Conservation (phyloP, 2,329 filamentous ascomycete species). For the Fusarium foetens region DNA sequence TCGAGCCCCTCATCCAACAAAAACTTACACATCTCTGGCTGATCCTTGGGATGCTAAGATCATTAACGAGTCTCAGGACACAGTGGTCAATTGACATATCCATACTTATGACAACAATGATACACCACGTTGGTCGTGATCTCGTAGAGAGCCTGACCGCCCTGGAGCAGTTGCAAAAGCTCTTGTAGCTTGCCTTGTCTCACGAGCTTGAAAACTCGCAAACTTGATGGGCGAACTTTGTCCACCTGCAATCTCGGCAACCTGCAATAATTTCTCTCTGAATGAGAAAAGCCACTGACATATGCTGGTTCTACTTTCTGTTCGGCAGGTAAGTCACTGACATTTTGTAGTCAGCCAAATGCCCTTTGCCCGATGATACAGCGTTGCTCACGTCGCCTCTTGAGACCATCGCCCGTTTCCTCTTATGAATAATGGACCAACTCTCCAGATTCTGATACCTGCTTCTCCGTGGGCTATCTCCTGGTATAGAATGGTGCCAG, state of each 20-base stretch:
- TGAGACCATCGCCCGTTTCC: not conserved
- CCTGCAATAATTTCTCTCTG: not conserved
- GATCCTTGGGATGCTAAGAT: not conserved
- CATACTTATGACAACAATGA: conserved; percentile 30
- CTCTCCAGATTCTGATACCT: not conserved
- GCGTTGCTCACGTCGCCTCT: not conserved
- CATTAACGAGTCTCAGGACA: not conserved
- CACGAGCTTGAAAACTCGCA: conserved; percentile 4
- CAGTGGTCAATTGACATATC: not conserved
- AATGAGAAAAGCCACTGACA: conserved; percentile 7
- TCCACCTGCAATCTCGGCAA: not conserved
- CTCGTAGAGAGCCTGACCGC: conserved; percentile 26
- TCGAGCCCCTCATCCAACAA: conserved; percentile 16
- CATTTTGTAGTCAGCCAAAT: conserved; percentile 1
- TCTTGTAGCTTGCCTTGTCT: not conserved
- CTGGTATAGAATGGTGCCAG: not conserved
- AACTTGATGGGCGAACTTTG: not conserved
- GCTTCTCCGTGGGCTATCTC: not conserved
- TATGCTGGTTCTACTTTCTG: not conserved
- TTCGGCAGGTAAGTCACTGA: not conserved
- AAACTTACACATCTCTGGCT: conserved; percentile 26
- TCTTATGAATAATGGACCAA: not conserved
- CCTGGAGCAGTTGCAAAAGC: conserved; percentile 17
- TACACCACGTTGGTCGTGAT: conserved; percentile 35
- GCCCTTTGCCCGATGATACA: not conserved